A percentile compares a stretch with the other conserved stretches of the same genome.
These are phyloP conservation scores for Candida silvicultrix DNA, from an alignment of 805 yeast species.

Conservation along the genomic window DNA sequence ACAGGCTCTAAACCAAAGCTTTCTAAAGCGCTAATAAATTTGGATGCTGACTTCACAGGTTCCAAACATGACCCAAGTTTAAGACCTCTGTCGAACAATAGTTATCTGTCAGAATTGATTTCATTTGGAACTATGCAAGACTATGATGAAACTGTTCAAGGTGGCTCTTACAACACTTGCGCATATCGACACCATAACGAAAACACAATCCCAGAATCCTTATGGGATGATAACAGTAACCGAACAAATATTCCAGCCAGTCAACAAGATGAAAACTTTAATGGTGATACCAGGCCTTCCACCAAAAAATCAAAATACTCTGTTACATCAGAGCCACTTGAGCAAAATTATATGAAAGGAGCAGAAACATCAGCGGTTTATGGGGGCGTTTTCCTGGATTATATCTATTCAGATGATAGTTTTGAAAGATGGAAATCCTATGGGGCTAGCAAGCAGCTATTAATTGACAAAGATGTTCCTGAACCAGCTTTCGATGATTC, in stretches of 20 bases:
- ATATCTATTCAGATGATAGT: slow-evolving; percentile 14
- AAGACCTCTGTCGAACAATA: neutral
- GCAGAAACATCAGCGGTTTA: slow-evolving; percentile 6
- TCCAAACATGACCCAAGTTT: slow-evolving; percentile 9
- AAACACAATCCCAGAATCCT: neutral
- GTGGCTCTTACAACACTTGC: neutral
- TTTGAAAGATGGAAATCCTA: neutral
- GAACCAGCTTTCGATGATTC: neutral
- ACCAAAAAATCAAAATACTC: slow-evolving; percentile 3
- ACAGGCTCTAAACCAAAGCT: slow-evolving; percentile 21
- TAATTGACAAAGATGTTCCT: neutral
- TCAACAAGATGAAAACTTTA: neutral
- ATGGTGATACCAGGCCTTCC: neutral
- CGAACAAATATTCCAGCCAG: neutral
- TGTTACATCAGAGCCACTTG: slow-evolving; percentile 4
- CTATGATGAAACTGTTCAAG: neutral
- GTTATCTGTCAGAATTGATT: neutral
- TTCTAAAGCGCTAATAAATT: slow-evolving; percentile 8
- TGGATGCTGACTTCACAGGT: slow-evolving; percentile 20
- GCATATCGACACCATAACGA: neutral
- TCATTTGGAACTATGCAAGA: neutral
- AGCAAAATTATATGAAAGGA: neutral
- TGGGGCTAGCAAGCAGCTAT: neutral
- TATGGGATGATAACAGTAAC: neutral
- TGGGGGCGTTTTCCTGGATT: slow-evolving; percentile 18